These are phyloP conservation scores for Penicillium malachiteum DNA, from an alignment of 495 filamentous ascomycete species.

Conservation along the genomic window DNA sequence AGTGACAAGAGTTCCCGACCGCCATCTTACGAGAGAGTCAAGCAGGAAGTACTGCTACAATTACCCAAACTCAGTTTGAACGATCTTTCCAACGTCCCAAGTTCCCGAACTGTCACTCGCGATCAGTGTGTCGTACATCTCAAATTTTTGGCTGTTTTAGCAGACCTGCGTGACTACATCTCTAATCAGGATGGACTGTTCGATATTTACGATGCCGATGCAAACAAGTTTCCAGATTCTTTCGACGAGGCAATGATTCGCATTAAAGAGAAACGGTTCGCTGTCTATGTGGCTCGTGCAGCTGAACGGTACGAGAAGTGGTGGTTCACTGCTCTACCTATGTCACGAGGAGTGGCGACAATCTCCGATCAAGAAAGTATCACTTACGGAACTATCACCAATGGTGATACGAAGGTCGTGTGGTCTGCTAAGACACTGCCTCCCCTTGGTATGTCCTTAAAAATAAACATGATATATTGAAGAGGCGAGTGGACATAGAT, in stretches of 20 bases:
- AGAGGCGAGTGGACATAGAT: background rate
- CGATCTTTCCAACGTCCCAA: background rate
- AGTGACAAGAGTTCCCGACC: conserved; percentile 10
- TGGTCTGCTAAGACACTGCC: conserved; percentile 23
- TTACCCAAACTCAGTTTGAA: conserved; percentile 19
- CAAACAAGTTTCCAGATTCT: conserved; percentile 20
- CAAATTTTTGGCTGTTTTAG: conserved; percentile 70
- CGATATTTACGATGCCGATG: conserved; percentile 54
- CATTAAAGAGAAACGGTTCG: conserved; percentile 78
- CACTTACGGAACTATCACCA: conserved; percentile 15
- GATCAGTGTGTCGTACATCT: conserved; percentile 69
- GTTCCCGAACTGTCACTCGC: conserved; percentile 2
- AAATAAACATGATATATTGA: background rate
- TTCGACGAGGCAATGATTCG: conserved; percentile 21
- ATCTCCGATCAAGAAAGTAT: conserved; percentile 9
- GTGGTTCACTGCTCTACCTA: conserved; percentile 51
- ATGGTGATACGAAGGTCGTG: conserved; percentile 11
- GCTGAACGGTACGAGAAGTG: conserved; percentile 70
- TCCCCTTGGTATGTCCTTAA: conserved; percentile 23
- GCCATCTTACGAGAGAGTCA: conserved; percentile 17
- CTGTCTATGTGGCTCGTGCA: conserved; percentile 69
- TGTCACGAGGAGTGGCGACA: conserved; percentile 11
- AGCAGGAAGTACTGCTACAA: conserved; percentile 6
- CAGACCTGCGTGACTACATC: conserved; percentile 63
- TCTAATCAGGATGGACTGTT: conserved; percentile 67